phyloP scores from a whole-genome alignment of 257 asterid genomes.

The Lavandula angustifolia region DNA sequence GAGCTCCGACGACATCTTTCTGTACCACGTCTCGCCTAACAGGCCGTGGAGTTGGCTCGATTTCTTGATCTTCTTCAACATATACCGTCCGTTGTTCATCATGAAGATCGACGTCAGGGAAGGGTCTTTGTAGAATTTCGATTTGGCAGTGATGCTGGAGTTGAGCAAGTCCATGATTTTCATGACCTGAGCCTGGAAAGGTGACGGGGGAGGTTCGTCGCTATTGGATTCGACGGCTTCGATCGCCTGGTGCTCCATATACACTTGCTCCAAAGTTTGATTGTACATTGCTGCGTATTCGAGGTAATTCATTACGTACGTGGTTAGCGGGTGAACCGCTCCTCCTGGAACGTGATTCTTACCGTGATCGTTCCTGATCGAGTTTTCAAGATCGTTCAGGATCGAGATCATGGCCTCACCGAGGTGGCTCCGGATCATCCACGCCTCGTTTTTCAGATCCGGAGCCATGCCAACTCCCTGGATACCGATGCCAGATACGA shows the following conservation, averaged over 20 bases:
- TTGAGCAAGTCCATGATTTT: constrained; percentile 69
- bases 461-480: constrained; percentile 27
- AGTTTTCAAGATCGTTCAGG: constrained; percentile 63
- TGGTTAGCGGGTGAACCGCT: constrained; percentile 84
- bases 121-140: constrained; percentile 67
- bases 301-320: constrained; percentile 68
- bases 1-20: constrained; percentile 73
- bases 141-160: constrained; percentile 62
- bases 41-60: constrained; percentile 50
- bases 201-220: constrained; percentile 42
- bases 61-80: constrained; percentile 68
- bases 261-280: constrained; percentile 68
- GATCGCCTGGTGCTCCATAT: constrained; percentile 63
- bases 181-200: constrained; percentile 56
- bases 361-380: constrained; percentile 63
- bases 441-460: constrained; percentile 58
- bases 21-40: constrained; percentile 68
- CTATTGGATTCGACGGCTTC: constrained; percentile 28
- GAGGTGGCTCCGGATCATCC: constrained; percentile 51
- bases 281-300: constrained; percentile 53
- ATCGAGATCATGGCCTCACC: constrained; percentile 69
- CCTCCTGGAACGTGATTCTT: constrained; percentile 81
- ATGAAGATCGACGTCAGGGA: constrained; percentile 71
- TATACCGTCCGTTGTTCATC: constrained; percentile 96
- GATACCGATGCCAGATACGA: constrained; percentile 30